Percentiles rank a stretch among this genome's conserved stretches.
Evolutionary conservation across 208 protist genomes (phyloP).

Genomic region (Balamuthia mandrillaris): DNA sequence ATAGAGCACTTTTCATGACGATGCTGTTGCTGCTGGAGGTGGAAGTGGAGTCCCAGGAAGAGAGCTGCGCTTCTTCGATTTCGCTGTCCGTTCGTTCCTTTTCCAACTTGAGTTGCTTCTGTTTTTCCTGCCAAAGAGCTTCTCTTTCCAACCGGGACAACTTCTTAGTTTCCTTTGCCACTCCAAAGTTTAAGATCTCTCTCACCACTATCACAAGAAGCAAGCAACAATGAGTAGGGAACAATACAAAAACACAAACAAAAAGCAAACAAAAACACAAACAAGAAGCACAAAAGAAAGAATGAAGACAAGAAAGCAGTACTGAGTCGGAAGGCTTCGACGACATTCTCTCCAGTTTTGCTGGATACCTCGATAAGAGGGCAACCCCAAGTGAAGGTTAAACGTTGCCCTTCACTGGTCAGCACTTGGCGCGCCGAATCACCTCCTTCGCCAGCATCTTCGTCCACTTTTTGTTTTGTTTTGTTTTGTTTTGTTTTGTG

Average conservation of each 20-base stretch:
- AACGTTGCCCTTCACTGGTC: neutral
- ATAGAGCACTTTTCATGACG: too few species aligned
- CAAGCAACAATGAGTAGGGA: neutral
- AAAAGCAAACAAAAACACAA: neutral
- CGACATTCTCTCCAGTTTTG: slow-evolving; percentile 5
- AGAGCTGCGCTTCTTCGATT: neutral
- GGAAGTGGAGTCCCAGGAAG: neutral
- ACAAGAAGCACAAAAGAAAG: neutral
- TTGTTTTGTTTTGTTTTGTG: too few species aligned
- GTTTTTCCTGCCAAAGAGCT: neutral
- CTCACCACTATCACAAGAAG: neutral
- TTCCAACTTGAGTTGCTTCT: neutral
- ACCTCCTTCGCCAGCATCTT: too few species aligned
- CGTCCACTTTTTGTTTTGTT: too few species aligned
- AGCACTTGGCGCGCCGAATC: too few species aligned
- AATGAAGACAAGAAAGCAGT: neutral
- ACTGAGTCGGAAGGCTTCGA: neutral
- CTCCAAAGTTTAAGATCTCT: slow-evolving; percentile 19
- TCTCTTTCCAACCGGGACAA: neutral
- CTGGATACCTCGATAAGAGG: neutral
- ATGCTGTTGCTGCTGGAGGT: neutral
- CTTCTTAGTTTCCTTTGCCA: neutral
- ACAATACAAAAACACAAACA: neutral
- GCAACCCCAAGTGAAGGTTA: neutral
- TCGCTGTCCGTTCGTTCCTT: neutral